Evolutionary conservation across 2,329 filamentous ascomycete genomes (phyloP).

Genomic region (Claviceps fusiformis): DNA sequence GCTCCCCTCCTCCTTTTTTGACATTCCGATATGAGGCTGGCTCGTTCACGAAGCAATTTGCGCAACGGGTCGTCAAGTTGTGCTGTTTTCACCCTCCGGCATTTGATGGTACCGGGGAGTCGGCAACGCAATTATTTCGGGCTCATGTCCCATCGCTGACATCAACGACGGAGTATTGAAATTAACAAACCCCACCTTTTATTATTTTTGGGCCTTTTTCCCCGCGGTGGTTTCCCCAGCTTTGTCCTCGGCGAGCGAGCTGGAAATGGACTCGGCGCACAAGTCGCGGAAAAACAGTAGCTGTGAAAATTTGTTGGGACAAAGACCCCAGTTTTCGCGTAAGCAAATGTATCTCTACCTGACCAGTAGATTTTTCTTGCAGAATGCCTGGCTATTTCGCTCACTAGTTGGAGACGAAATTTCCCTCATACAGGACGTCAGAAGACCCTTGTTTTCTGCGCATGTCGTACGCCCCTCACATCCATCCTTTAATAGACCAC

Average conservation of each 20-base stretch:
- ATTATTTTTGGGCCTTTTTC: neutral
- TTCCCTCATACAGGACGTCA: no score
- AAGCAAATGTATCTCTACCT: neutral
- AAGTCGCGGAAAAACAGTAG: neutral
- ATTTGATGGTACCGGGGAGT: neutral
- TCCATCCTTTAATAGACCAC: neutral
- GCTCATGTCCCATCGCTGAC: neutral
- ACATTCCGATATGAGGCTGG: neutral
- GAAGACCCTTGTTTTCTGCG: neutral
- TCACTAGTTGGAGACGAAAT: no score
- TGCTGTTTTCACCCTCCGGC: neutral
- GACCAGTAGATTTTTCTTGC: neutral
- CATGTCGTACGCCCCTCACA: neutral
- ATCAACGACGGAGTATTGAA: neutral
- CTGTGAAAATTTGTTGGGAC: neutral
- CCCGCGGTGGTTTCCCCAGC: neutral
- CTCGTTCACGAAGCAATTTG: neutral
- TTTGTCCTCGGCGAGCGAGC: neutral
- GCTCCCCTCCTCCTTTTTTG: neutral
- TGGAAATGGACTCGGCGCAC: neutral
- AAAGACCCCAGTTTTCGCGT: neutral
- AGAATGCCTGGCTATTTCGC: neutral
- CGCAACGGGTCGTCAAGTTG: neutral
- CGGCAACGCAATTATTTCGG: neutral
- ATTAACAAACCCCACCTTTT: neutral